Evolutionary conservation across 257 asterid genomes (phyloP), one percentile per base, ranked within the genome.

Genomic region (Plantago major): DNA sequence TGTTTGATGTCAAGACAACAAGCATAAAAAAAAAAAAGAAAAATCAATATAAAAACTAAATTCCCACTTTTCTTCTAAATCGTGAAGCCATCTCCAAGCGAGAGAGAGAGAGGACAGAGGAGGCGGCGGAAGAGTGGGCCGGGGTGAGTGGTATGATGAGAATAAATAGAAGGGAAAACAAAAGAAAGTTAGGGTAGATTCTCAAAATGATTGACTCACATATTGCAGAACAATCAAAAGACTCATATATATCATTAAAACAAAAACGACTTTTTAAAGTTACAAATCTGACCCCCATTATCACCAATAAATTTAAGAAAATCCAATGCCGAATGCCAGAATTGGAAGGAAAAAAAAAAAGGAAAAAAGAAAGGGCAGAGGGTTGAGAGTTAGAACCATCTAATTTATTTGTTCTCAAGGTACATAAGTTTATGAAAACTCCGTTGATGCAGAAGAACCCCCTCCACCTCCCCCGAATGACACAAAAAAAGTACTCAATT

Each of bases 31-130:
- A 30, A n/a, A 22, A 22, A 22, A 22, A 51, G 14, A 42, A 30
- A 46, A 16, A 47, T 14, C 16, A 33, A 33, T 26, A 66, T 42
- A 13, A 13, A 10, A 55, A 42, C 28, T n/a, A 42, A 22, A 42
- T 53, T 54, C 47, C 44, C 11, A 48, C 49, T 28, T 58, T 66
- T 19, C 42, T 28, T n/a, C 6, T 66, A 7, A 17, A 46, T 15
- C 42, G 14, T 19, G 42, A 66, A 30, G 60, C 43, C 68, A 71
- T 66, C 11, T 10, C 4, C 45, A 68, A 58, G 40, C 1, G 40
- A 33, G 0, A 33, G 40, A 33, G 7, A 33, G 40, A 33, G 40
- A 33, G 40, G 48, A n/a, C 10, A 11, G 63, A 2, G 48, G 48
- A 51, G 57, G 28, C 33, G 12, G 38, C 8, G 58, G 1, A 15